Base-by-base conservation (phyloP, 257 asterid genomes). In the Solanum pimpinellifolium region DNA sequence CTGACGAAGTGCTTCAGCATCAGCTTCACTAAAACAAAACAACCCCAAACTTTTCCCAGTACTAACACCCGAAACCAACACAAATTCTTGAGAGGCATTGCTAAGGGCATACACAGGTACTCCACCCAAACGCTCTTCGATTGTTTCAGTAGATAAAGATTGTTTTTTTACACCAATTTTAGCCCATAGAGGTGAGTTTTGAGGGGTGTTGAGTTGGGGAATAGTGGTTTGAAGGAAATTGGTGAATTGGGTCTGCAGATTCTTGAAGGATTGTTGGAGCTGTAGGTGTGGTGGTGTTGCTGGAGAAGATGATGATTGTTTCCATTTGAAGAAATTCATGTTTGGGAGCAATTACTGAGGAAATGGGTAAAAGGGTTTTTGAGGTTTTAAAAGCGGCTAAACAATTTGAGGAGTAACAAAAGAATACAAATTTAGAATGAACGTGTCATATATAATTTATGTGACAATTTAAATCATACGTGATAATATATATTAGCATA, bases 31-130 rank as follows among this genome's bases (percentile, higher is more conserved):
- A 56, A 97, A 93, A 86, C 98, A 97, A 86, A 97, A 93, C 88
- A 97, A 76, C 12, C 99, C 98, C 5, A 95, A 95, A 86, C 82
- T 92, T 88, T 91, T 94, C 5, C 91, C 91, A 60, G 95, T 86
- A 41, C 84, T 86, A 33, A 88, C 88, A 35, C 96, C 98, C 35
- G 99, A 91, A 88, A 97, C 92, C 35, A 95, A 86, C 87, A 97
- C 98, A 46, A 95, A 94, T 88, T 97, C 97, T 70, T 92, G 92
- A 29, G 96, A 90, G 37, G 95, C 90, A 85, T 91, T 94, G 89
- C 93, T 93, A 29, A 97, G 91, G 20, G 98, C 98, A 88, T 93
- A 97, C 0, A 97, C 98, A 11, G 98, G 98, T 47, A 97, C 95
- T n/a, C 97, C 98, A 9, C 98, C 93, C 29, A 97, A 92, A 46